Evolutionary conservation across 1,139 yeast species (phyloP), one percentile per base, ranked within the genome.

Genomic region (Debaryomyces subglobosus): DNA sequence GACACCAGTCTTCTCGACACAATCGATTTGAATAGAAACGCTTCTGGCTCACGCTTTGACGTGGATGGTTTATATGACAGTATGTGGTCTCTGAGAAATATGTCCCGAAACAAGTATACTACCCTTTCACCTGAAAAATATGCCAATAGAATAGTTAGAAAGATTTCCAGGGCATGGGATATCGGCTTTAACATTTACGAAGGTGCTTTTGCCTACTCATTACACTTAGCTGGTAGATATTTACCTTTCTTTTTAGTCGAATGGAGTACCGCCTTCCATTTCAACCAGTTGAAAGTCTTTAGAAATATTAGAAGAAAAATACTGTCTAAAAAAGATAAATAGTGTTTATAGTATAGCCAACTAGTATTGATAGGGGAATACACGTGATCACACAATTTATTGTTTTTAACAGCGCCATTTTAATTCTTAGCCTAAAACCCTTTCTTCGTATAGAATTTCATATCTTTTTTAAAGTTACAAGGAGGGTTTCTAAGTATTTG

Each of bases 1-100:
- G 61, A 71, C 44, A 71, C 77, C n/a, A 69, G 65, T 12, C 68
- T 72, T 33, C 56, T 60, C 33, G 71, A 67, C 48, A 51, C 49
- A n/a, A 48, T 50, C 12, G 33, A 30, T 4, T 36, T 41, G 4
- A 38, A 45, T 7, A 42, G 55, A 2, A 24, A 54, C 8, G 47
- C 51, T 1, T 10, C 38, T 1, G 60, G 59, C 8, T 59, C 68
- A 7, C 52, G 55, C 20, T 73, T 62, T 54, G 62, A 64, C 39
- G 73, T 69, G 5, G 64, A 62, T 8, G 75, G 71, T 1, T 60
- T 67, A 27, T 55, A 62, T 42, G 66, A 65, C 3, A 67, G 74
- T 49, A 43, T 63, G 15, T 41, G 45, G 29, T 52, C 64, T 0
- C 42, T 69, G 3, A 59, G 64, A 2, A 48, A 46, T 23, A 71